Conservation (phyloP, 352 stramenopile species). For the Peronospora farinosa region DNA sequence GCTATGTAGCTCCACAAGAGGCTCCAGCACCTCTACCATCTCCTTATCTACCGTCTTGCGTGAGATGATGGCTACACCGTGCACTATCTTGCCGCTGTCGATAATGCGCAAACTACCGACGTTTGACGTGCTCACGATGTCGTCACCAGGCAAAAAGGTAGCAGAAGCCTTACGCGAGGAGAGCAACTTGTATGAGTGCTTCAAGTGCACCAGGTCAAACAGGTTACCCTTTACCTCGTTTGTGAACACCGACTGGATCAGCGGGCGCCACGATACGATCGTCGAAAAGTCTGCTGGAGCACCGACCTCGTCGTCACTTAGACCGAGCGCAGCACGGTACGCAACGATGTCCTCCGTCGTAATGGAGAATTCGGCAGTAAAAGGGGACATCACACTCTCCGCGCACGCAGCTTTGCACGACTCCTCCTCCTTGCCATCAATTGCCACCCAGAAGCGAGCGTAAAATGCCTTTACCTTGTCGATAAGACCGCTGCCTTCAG, state of each 20-base stretch:
- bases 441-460: slow-evolving; percentile 66
- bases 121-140: slow-evolving; percentile 63
- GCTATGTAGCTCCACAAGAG: slow-evolving; percentile 67
- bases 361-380: slow-evolving; percentile 59
- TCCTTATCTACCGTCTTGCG: slow-evolving; percentile 42
- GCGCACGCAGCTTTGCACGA: slow-evolving; percentile 53
- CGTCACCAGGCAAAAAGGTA: slow-evolving; percentile 55
- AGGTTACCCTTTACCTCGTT: slow-evolving; percentile 79
- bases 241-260: slow-evolving; percentile 82
- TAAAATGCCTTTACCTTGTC: slow-evolving; percentile 74
- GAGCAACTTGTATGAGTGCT: slow-evolving; percentile 79
- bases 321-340: slow-evolving; percentile 55
- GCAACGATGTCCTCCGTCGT: slow-evolving; percentile 44
- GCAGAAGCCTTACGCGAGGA: slow-evolving; percentile 26
- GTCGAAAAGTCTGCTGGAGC: slow-evolving; percentile 72
- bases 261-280: slow-evolving; percentile 69
- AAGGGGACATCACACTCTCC: slow-evolving; percentile 53
- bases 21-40: slow-evolving; percentile 53
- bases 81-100: slow-evolving; percentile 74
- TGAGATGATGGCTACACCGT: slow-evolving; percentile 61
- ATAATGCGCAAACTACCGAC: slow-evolving; percentile 73
- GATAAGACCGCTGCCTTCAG: slow-evolving; percentile 35
- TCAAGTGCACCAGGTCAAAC: slow-evolving; percentile 77
- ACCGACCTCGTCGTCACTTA: slow-evolving; percentile 24
- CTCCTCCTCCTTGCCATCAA: slow-evolving; percentile 47